A percentile compares a stretch with the other conserved stretches of the same genome.
Conservation (phyloP, 371 early-diverging fungal genomes). For the Batkoa obscura region DNA sequence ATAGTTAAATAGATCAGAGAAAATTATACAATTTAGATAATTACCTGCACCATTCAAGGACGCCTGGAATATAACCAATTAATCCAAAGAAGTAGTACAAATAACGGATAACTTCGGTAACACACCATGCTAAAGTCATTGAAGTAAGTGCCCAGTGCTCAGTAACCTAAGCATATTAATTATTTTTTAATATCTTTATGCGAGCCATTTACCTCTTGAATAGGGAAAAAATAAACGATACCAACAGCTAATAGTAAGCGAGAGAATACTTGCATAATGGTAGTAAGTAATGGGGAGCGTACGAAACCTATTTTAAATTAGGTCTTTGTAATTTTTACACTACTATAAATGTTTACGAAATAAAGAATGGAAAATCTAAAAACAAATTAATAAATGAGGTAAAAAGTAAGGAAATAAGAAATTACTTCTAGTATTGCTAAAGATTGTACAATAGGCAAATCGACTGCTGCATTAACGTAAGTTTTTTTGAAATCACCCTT, state of each 20-base stretch:
- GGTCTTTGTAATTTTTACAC: background rate
- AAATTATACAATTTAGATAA: constrained; percentile 3
- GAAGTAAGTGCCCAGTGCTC: constrained; percentile 44
- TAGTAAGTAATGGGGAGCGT: constrained; percentile 58
- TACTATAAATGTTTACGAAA: constrained; percentile 5
- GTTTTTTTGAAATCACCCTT: background rate
- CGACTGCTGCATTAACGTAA: background rate
- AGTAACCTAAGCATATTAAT: constrained; percentile 18
- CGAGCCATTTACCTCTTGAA: constrained; percentile 6
- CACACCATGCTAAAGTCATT: constrained; percentile 81
- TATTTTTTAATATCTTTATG: background rate
- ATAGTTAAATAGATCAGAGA: constrained; percentile 6
- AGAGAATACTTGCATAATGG: constrained; percentile 67
- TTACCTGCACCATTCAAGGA: constrained; percentile 43
- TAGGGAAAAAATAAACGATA: constrained; percentile 41
- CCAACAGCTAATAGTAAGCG: constrained; percentile 73
- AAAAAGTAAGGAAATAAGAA: background rate
- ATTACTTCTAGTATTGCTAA: constrained; percentile 4
- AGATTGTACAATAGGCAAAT: constrained; percentile 1
- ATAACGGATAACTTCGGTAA: constrained; percentile 82
- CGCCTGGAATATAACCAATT: constrained; percentile 24
- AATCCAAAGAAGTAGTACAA: constrained; percentile 60
- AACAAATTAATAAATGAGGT: background rate
- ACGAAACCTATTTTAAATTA: constrained; percentile 50
- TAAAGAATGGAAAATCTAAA: constrained; percentile 14